Percentiles rank a stretch among this genome's conserved stretches.
These are phyloP conservation scores for Amyloporia xantha DNA, from an alignment of 768 basidiomycete genomes.

Conservation along the genomic window DNA sequence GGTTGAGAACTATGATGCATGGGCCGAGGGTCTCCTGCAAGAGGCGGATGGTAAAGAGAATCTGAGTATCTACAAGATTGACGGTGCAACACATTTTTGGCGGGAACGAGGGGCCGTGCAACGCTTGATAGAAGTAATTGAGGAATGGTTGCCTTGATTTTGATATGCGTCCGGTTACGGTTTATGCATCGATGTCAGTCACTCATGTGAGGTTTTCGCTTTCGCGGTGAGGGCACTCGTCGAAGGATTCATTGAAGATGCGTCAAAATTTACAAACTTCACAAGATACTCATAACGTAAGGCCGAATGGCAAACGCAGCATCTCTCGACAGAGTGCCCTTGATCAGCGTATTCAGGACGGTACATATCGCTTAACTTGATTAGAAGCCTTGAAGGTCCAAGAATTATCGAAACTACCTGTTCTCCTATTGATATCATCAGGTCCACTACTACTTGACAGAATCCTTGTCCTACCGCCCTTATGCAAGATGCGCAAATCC, in stretches of 20 bases:
- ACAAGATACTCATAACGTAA: no score
- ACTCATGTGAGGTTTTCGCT: no score
- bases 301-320: no score
- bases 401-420: no score
- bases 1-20: constrained; percentile 43
- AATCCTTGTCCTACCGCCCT: no score
- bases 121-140: constrained; percentile 8
- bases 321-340: no score
- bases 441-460: no score
- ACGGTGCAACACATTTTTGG: constrained; percentile 66
- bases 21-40: constrained; percentile 38
- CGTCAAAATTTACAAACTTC: background rate
- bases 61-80: constrained; percentile 32
- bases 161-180: background rate
- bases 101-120: constrained; percentile 20
- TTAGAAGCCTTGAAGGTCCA: no score
- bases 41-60: constrained; percentile 17
- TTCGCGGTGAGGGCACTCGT: no score
- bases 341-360: no score
- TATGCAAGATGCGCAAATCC: background rate
- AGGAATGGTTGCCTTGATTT: constrained; percentile 14
- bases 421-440: no score
- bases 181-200: background rate
- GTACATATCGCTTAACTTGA: no score
- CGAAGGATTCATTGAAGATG: background rate